Base-by-base conservation (phyloP, 371 early-diverging fungal species). In the Apophysomyces trapeziformis region DNA sequence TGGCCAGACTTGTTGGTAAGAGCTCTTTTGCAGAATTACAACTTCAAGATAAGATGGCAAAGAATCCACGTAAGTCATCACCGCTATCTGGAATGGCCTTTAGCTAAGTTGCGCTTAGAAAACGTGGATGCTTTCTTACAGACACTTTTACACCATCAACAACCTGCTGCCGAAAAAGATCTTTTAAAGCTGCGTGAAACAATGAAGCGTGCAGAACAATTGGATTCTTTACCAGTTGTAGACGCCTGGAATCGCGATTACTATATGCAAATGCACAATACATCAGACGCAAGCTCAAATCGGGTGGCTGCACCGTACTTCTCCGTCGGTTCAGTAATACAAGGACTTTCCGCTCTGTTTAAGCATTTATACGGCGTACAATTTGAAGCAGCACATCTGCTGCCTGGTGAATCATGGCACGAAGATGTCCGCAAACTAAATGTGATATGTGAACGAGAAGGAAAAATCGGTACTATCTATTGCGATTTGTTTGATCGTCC, bases 1-100 rank as follows among this genome's bases (percentile, higher is more conserved):
- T 99, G 46, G 95, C 97, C 4, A 74, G 78, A 5, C 70, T 95
- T 14, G 85, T 97, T 0, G 96, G 95, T 0, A 84, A 85, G 46
- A 76, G 77, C 8, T 93, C 92, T 26, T 99, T 90, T 85, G 91
- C 92, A 35, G 87, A 95, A 58, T 75, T 94, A 77, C 90, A 87
- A 44, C 76, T 99, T 38, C 87, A 83, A 38, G 97, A 96, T 65
- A 98, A 97, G 72, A 97, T 99, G 97, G 96, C 92, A 11, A 85
- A 87, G 63, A 86, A 87, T 47, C 95, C 96, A 38, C 87, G 91
- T 92, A 81, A 50, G 71, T 32, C 58, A 9, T 36, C n/a, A 5
- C 0, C 16, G 6, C 8, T 7, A 32, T 38, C 32, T 8, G 35
- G 13, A 7, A 1, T n/a, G 32, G 7, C 14, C 5, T 7, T n/a